Base-by-base conservation (phyloP, 371 early-diverging fungal genomes). In the Zychaea mexicana region DNA sequence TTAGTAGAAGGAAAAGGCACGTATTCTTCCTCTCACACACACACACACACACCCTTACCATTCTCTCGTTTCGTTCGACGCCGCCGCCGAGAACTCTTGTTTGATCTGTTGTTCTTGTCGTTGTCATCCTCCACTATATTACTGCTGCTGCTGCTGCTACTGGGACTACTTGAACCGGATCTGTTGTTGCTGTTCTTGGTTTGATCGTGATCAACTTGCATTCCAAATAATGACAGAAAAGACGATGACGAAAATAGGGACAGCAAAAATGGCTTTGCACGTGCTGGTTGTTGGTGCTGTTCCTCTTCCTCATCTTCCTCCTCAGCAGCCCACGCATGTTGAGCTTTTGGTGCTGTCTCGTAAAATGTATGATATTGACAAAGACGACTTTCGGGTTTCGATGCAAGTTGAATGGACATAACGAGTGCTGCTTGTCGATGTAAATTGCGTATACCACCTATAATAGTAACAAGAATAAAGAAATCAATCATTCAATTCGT, bases 351-450 rank as follows among this genome's bases (percentile, higher is more conserved):
- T n/a, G n/a, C 26, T 30, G 65, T 27, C 24, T 52, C 30, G 28
- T 26, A 26, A 19, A 22, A 27, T 15, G 62, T 30, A 31, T 30
- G 55, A 31, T 54, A 17, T 19, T 54, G 32, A 52, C 79, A 78
- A 10, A 74, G 58, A 27, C 74, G 73, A 26, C 62, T 64, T 15
- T 69, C 70, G 6, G 73, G 70, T 60, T 73, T 73, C 3, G 78
- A 74, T 21, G 82, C 78, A 10, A 81, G 68, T 36, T 81, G 82
- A 33, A 78, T 74, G 0, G 82, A 65, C 74, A 81, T 73, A n/a
- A 81, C 72, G 6, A 78, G 42, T 10, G 82, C 79, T 31, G 78
- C 82, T 60, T 81, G 78, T 21, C 74, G 70, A 60, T 76, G 76
- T 36, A 78, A 58, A 49, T 73, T 78, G 10, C 76, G 66, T 45